Base-by-base conservation (phyloP, 2,329 filamentous ascomycete species). In the Pseudophaeomoniella oleicola region DNA sequence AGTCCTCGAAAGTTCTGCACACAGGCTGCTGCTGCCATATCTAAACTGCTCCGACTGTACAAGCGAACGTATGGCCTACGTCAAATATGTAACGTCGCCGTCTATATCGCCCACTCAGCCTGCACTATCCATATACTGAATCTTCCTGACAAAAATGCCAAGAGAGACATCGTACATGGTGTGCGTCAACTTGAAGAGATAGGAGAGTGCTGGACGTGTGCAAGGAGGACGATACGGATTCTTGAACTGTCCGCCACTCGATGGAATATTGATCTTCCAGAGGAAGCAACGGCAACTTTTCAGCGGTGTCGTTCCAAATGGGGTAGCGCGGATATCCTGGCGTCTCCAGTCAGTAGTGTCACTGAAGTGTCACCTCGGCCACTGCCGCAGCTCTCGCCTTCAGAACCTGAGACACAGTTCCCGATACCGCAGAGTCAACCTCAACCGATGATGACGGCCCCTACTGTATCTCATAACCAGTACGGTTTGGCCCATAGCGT, bases 51-150 rank as follows among this genome's bases (percentile, higher is more conserved):
- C 62, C 78, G 90, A 1, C 63, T 94, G 2, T 98, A 96, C 60
- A 94, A 93, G 56, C 84, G 88, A 46, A 79, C 79, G 1, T 92
- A 94, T 56, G 85, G 88, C 6, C 62, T 96, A 10, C 77, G 85
- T 3, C 88, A 96, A 54, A 94, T 98, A 19, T 93, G 84, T 60
- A 96, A 96, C 51, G 85, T 96, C 48, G 87, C 82, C 3, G 86
- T 96, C 1, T 98, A 98, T 56, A 94, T 96, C 59, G 71, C 82
- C 0, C 88, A 96, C 55, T 90, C 85, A 3, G 87, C 90, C 18
- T 94, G 86, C 53, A 94, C 86, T 0, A 92, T 96, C 29, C 90
- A 96, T 50, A 64, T 98, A 14, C 74, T 98, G 22, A 94, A 94
- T 46, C 65, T 96, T 1, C 87, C 87, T 0, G 87, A 94, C 47